These are phyloP conservation scores for Candida fluviatilis DNA, from an alignment of 805 yeast genomes.

Conservation along the genomic window DNA sequence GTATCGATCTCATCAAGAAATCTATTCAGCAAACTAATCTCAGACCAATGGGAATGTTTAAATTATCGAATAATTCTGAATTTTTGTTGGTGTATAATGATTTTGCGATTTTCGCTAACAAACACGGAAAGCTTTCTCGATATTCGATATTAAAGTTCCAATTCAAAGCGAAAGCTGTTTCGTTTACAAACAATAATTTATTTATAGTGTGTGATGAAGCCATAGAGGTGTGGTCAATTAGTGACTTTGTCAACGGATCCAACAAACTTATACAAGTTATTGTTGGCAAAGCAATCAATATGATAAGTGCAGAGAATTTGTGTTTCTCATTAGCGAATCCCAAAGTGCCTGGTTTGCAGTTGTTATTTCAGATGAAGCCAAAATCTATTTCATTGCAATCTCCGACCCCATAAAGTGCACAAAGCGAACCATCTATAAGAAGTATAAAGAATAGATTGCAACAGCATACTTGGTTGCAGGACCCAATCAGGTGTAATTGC, in stretches of 20 bases:
- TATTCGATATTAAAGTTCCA: conserved; percentile 40
- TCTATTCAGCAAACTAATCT: conserved; percentile 35
- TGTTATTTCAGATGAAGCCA: conserved; percentile 35
- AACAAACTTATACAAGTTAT: conserved; percentile 62
- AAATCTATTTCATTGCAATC: not conserved
- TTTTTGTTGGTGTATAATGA: conserved; percentile 66
- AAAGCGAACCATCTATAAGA: too few species aligned
- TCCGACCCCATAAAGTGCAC: too few species aligned
- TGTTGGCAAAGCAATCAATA: conserved; percentile 59
- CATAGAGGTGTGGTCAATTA: conserved; percentile 64
- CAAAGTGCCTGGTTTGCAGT: conserved; percentile 53
- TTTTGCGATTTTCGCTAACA: conserved; percentile 63
- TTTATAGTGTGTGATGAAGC: conserved; percentile 58
- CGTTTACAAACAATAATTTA: conserved; percentile 30
- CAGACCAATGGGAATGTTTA: conserved; percentile 61
- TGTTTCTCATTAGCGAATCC: conserved; percentile 61
- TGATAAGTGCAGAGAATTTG: conserved; percentile 19
- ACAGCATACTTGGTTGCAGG: too few species aligned
- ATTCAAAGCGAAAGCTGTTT: conserved; percentile 33
- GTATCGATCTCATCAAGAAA: conserved; percentile 37
- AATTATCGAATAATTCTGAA: conserved; percentile 48
- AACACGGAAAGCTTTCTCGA: conserved; percentile 50
- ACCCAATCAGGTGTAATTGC: not conserved
- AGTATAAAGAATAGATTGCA: too few species aligned
- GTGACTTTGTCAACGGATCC: conserved; percentile 39